These are phyloP conservation scores for Colletotrichum somersetense DNA, from an alignment of 2,329 filamentous ascomycete species.

Conservation along the genomic window DNA sequence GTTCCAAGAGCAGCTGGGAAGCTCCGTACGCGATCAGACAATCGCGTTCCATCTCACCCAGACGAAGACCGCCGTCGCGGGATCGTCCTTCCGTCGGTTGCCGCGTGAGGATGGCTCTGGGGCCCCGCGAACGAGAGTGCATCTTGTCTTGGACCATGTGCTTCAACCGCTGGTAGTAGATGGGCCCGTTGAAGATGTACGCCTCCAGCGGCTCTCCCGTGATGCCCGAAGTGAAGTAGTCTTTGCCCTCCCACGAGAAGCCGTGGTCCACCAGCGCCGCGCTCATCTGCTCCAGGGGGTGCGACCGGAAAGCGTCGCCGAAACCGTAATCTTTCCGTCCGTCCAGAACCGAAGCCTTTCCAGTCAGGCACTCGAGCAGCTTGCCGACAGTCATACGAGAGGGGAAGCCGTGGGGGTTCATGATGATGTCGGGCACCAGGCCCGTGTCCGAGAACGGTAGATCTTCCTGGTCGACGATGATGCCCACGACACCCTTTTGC, in stretches of 20 bases:
- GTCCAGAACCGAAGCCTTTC: slow-evolving; percentile 90
- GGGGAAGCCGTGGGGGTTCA: slow-evolving; percentile 99
- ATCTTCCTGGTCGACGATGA: slow-evolving; percentile 96
- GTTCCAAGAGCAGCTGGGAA: slow-evolving; percentile 89
- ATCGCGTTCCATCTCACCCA: slow-evolving; percentile 99
- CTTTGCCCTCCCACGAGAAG: slow-evolving; percentile 97
- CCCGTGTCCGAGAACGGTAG: slow-evolving; percentile 95
- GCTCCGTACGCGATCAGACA: slow-evolving; percentile 98
- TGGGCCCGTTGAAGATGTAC: slow-evolving; percentile 98
- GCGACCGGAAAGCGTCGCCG: slow-evolving; percentile 82
- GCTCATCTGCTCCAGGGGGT: slow-evolving; percentile 90
- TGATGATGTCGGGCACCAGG: slow-evolving; percentile 97
- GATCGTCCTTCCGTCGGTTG: slow-evolving; percentile 97
- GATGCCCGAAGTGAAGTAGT: slow-evolving; percentile 94
- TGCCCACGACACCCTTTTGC: slow-evolving; percentile 96
- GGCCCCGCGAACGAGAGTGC: slow-evolving; percentile 93
- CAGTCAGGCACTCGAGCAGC: slow-evolving; percentile 92
- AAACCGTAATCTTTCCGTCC: slow-evolving; percentile 90
- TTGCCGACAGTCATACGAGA: slow-evolving; percentile 99
- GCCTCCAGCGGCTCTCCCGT: slow-evolving; percentile 94
- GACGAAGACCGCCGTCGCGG: slow-evolving; percentile 87
- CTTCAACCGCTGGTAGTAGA: slow-evolving; percentile 99
- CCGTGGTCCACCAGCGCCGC: slow-evolving; percentile 86
- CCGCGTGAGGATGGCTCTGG: slow-evolving; percentile 89
- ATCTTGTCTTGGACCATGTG: slow-evolving; percentile 99